Base-by-base conservation (phyloP, 306 rosid genomes). In the Quercus ilex region DNA sequence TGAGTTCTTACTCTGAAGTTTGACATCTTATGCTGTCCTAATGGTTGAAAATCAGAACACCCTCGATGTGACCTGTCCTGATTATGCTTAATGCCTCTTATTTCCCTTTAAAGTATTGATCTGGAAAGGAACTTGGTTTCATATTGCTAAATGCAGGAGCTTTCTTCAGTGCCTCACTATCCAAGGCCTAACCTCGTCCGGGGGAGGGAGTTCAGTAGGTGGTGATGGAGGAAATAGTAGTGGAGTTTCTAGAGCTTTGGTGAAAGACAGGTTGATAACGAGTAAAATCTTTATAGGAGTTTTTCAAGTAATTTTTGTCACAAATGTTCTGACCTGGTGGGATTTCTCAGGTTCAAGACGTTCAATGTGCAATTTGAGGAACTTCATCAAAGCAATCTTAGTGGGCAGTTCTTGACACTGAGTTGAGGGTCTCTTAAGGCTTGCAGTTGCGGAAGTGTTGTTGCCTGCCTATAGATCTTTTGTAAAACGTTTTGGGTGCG, bases 331-430 rank as follows among this genome's bases (percentile, higher is more conserved):
- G 80, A 77, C 78, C 57, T 19, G 56, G 55, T 78, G 72, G 55
- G 64, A n/a, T 20, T 79, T 86, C 55, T 77, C 89, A 95, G 99
- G 91, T 90, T 95, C 76, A 95, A 93, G 88, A 30, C 77, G 25
- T 93, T 93, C 90, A 95, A 93, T 82, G 12, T 82, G 77, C 93
- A 91, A 80, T 95, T 95, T 73, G 99, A 95, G 90, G 99, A 95
- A 58, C 91, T 93, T 77, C 99, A 95, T 87, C 99, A 93, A 87
- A 88, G 70, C 99, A 95, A 84, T 95, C 97, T 74, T 97, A 95
- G 75, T 95, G 99, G 99, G 85, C 97, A 4, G 99, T 91, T 79
- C 99, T 94, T 6, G 99, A 95, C 88, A 68, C 89, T 0, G 98
- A 95, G 88, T 86, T 95, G 94, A 81, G 99, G 93, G 81, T 95